Conservation (phyloP, 148 eudicot species). For the Silene conica region DNA sequence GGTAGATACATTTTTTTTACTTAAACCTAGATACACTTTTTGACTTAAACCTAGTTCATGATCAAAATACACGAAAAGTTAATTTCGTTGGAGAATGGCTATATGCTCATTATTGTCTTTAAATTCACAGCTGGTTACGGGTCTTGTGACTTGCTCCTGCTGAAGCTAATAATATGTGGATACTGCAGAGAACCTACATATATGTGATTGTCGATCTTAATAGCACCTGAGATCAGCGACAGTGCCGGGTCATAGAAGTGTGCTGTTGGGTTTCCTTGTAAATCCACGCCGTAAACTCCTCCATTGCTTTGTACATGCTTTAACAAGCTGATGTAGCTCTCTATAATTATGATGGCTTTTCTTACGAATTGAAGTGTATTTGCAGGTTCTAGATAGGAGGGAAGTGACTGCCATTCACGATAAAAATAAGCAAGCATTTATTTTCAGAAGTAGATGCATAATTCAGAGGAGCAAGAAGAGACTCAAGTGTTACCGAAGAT, state of each 20-base stretch:
- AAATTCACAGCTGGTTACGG: background rate
- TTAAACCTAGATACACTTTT: no score
- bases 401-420: constrained; percentile 29
- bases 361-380: constrained; percentile 35
- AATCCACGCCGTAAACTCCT: constrained; percentile 59
- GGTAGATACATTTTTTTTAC: no score
- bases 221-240: constrained; percentile 3
- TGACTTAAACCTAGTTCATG: no score
- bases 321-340: constrained; percentile 33
- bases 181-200: background rate
- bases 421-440: background rate
- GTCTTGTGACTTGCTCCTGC: background rate
- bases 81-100: no score
- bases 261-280: constrained; percentile 55
- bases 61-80: background rate
- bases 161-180: background rate
- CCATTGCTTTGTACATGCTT: constrained; percentile 33
- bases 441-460: background rate
- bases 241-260: constrained; percentile 42
- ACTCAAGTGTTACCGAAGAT: constrained; percentile 31
- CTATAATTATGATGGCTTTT: constrained; percentile 43
- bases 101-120: no score
- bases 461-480: background rate
- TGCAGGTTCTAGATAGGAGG: constrained; percentile 25
- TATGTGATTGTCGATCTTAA: background rate